Evolutionary conservation across 2,329 filamentous ascomycete genomes (phyloP), one percentile per base, ranked within the genome.

Genomic region (Fusarium verrucosum): DNA sequence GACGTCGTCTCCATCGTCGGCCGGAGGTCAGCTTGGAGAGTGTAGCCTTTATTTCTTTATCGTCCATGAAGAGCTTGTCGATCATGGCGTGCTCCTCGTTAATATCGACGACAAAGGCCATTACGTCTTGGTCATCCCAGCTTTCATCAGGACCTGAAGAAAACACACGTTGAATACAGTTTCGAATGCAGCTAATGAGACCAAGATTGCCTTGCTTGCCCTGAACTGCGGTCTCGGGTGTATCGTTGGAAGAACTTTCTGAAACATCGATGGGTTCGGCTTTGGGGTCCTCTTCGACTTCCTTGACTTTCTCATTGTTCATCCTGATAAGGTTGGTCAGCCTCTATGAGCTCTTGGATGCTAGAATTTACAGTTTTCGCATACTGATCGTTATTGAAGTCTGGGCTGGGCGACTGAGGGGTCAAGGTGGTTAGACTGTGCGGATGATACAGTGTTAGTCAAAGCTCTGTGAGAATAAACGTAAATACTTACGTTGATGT

Each of bases 81-180:
- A 58, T 25, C 28, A 16, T 49, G 0, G 17, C 44, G 6, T 42
- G 6, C 5, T 7, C 11, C 8, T 25, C 35, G 17, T 22, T 33
- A 35, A 20, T 19, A 5, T 58, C 50, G 11, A 55, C 16, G 1
- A 36, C 42, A 8, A 43, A 47, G 7, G 35, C 50, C 20, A 42
- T 26, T 19, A 54, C 44, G 1, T 58, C 37, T 28, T 45, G 25
- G 13, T 38, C 22, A 7, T 26, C 33, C 30, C 50, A 58, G 22
- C 26, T 17, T 4, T 38, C n/a, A 11, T 9, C 14, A 20, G 10
- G 10, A 14, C 11, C 20, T 5, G 13, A 3, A 10, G 41, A 38
- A 17, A 58, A 42, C 6, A 52, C 8, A 11, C 46, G 40, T 2
- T 32, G 41, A 10, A 58, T 17, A 53, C 53, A 58, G 14, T 20